Conservation (phyloP, 2,329 filamentous ascomycete genomes). For the Phaeoacremonium minimum region DNA sequence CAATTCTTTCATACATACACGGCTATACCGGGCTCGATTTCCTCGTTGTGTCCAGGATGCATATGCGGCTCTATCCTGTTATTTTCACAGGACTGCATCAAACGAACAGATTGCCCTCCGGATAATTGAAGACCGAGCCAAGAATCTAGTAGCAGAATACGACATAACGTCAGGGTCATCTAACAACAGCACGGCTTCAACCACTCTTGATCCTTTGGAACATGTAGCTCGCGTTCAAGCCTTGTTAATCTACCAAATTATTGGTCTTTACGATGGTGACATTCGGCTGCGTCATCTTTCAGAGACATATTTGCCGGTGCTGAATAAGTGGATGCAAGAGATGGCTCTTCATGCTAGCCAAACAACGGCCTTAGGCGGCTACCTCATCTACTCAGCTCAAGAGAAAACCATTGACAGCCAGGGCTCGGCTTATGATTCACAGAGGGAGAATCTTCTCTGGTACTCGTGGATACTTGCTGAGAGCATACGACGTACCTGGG, state of each 20-base stretch:
- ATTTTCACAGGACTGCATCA: constrained; percentile 1
- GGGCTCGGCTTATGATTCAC: constrained; percentile 4
- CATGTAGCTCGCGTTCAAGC: constrained; percentile 5
- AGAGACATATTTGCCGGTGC: neutral
- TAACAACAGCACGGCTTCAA: constrained; percentile 1
- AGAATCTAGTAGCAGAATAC: constrained; percentile 4
- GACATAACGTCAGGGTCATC: too few species aligned
- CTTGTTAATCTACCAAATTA: constrained; percentile 5
- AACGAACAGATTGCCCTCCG: constrained; percentile 10
- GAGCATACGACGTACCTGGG: constrained; percentile 6
- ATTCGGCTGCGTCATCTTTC: constrained; percentile 5
- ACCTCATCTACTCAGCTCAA: neutral
- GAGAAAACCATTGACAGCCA: constrained; percentile 2
- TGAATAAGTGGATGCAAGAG: constrained; percentile 5
- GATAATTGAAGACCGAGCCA: constrained; percentile 5
- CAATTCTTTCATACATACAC: constrained; percentile 19
- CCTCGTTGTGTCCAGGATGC: constrained; percentile 12
- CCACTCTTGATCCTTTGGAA: constrained; percentile 4
- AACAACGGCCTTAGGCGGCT: neutral
- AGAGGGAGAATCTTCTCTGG: constrained; percentile 5
- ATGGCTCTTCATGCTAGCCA: constrained; percentile 7
- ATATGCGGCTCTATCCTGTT: neutral
- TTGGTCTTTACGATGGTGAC: constrained; percentile 6
- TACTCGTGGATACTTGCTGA: constrained; percentile 6
- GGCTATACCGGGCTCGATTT: constrained; percentile 12